Evolutionary conservation across 768 basidiomycete species (phyloP).

Genomic region (Thelephora ganbajun): DNA sequence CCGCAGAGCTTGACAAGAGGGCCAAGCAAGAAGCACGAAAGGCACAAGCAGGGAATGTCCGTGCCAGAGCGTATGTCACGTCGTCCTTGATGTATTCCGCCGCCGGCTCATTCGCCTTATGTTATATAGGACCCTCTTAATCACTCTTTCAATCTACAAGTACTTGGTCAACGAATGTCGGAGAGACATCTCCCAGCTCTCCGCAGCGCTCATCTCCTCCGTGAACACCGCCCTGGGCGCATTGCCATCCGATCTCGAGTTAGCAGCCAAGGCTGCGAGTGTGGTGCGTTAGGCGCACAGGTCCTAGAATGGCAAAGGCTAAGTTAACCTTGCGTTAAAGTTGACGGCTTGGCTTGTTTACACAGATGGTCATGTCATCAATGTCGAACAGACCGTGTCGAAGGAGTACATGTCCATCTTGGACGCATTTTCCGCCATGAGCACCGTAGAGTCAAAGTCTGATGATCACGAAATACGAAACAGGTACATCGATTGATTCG

Average conservation of each 20-base stretch:
- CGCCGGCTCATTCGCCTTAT: not conserved
- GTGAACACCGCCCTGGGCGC: slow-evolving; percentile 42
- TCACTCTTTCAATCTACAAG: slow-evolving; percentile 72
- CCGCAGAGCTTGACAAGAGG: slow-evolving; percentile 65
- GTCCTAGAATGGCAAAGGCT: not conserved
- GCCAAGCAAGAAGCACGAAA: slow-evolving; percentile 49
- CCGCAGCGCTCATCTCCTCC: slow-evolving; percentile 52
- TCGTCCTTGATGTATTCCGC: slow-evolving; percentile 1
- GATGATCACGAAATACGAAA: slow-evolving; percentile 61
- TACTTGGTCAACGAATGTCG: slow-evolving; percentile 80
- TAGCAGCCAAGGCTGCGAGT: slow-evolving; percentile 63
- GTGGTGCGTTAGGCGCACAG: slow-evolving; percentile 38
- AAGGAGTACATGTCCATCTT: slow-evolving; percentile 58
- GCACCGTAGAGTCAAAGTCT: slow-evolving; percentile 30
- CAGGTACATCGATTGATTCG: slow-evolving; percentile 24
- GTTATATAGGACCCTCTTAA: slow-evolving; percentile 49
- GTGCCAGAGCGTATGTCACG: slow-evolving; percentile 60
- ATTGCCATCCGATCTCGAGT: slow-evolving; percentile 55
- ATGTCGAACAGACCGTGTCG: slow-evolving; percentile 58
- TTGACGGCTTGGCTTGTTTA: slow-evolving; percentile 90
- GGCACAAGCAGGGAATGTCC: slow-evolving; percentile 60
- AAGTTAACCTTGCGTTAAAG: slow-evolving; percentile 22
- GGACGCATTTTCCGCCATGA: slow-evolving; percentile 47
- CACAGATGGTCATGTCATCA: slow-evolving; percentile 75
- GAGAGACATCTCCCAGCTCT: slow-evolving; percentile 64